Conservation (phyloP, 2,329 filamentous ascomycete genomes). For the Phaeosphaeria sp. region DNA sequence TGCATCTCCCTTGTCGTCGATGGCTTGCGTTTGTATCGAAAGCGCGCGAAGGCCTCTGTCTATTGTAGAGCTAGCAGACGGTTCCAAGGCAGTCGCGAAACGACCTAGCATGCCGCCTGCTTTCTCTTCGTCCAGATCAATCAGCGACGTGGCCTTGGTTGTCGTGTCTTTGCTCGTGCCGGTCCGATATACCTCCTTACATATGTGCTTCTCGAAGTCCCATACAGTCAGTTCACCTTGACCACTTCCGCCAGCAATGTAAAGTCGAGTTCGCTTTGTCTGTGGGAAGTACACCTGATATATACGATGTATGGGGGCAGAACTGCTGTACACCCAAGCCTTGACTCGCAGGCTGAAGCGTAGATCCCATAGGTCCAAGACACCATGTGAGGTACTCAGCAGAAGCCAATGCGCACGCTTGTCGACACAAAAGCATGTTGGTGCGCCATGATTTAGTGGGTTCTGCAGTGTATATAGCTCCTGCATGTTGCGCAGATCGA, state of each 20-base stretch:
- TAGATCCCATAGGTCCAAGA: slow-evolving; percentile 93
- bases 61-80: slow-evolving; percentile 57
- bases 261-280: slow-evolving; percentile 78
- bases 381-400: slow-evolving; percentile 89
- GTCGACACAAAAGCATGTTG: slow-evolving; percentile 90
- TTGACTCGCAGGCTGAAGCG: slow-evolving; percentile 90
- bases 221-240: slow-evolving; percentile 92
- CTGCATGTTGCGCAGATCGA: slow-evolving; percentile 88
- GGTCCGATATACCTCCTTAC: slow-evolving; percentile 84
- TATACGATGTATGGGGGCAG: slow-evolving; percentile 79
- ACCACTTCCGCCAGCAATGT: slow-evolving; percentile 85
- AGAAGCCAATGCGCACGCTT: slow-evolving; percentile 88
- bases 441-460: slow-evolving; percentile 87
- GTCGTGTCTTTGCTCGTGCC: slow-evolving; percentile 49
- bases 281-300: slow-evolving; percentile 64
- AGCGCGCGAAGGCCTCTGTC: slow-evolving; percentile 79
- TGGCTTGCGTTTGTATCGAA: slow-evolving; percentile 72
- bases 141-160: slow-evolving; percentile 69
- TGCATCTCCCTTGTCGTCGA: slow-evolving; percentile 73
- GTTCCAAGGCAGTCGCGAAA: slow-evolving; percentile 74
- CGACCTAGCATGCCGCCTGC: slow-evolving; percentile 84
- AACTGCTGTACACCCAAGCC: slow-evolving; percentile 85
- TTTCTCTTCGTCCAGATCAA: slow-evolving; percentile 88
- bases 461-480: slow-evolving; percentile 82
- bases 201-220: slow-evolving; percentile 90